phyloP scores from a whole-genome alignment of 108 stramenopile genomes.

The Skeletonema costatum region DNA sequence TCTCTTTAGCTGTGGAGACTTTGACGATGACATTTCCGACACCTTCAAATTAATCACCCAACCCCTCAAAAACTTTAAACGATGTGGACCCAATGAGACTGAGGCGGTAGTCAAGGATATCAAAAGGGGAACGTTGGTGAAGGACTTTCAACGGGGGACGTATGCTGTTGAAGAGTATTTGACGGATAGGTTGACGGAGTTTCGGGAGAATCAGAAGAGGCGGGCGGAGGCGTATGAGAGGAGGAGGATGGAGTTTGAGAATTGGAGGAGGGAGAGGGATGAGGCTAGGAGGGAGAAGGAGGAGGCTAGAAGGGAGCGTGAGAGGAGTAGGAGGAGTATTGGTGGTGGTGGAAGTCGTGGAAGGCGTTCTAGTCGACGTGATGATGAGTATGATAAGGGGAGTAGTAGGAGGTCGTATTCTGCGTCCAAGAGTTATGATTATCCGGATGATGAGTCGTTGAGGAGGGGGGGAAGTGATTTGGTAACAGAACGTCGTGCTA shows the following conservation, averaged over 20 bases:
- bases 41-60: not conserved
- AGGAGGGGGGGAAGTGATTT: not conserved
- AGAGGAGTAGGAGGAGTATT: too few species aligned
- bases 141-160: not conserved
- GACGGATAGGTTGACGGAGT: not conserved
- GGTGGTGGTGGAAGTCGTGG: not conserved
- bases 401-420: not conserved
- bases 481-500: not conserved
- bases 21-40: not conserved
- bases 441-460: not conserved
- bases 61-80: not conserved
- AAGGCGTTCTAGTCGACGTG: not conserved
- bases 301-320: too few species aligned
- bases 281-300: too few species aligned
- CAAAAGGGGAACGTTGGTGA: not conserved
- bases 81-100: not conserved
- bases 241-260: too few species aligned
- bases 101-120: not conserved
- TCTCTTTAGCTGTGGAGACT: not conserved
- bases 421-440: not conserved
- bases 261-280: too few species aligned
- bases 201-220: not conserved
- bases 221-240: not conserved
- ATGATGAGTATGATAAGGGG: not conserved
- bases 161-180: not conserved